Evolutionary conservation across 192 early-diverging fungal genomes (phyloP).

Genomic region (Coemansia sp.): DNA sequence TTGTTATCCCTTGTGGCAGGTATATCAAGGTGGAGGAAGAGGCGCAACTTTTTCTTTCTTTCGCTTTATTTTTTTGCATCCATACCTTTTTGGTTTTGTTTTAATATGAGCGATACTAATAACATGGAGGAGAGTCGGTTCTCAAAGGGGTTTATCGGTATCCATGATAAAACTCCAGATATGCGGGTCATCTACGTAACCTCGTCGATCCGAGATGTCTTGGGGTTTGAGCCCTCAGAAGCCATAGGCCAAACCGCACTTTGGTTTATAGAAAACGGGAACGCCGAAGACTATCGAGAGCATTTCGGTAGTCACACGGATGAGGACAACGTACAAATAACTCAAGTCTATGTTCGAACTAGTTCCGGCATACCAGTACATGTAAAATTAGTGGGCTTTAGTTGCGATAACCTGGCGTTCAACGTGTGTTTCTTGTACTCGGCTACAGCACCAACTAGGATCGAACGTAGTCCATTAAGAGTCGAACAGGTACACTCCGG

Average conservation of each 20-base stretch:
- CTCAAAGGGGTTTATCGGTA: conserved; percentile 28
- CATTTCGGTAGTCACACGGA: neutral
- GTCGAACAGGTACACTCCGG: neutral
- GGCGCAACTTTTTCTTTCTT: no score
- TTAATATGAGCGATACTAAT: neutral
- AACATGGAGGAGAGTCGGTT: neutral
- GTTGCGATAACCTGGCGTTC: conserved; percentile 26
- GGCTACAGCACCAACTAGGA: neutral
- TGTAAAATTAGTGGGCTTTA: conserved; percentile 26
- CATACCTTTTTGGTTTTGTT: neutral
- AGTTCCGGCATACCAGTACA: neutral
- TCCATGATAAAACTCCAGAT: conserved; percentile 40
- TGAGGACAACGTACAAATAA: conserved; percentile 10
- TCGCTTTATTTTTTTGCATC: neutral
- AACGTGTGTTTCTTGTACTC: conserved; percentile 17
- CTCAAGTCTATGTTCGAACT: neutral
- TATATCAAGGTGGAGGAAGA: no score
- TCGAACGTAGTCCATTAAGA: neutral
- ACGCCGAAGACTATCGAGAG: conserved; percentile 12
- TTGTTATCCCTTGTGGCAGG: no score
- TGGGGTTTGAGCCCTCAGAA: conserved; percentile 18
- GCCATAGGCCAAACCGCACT: conserved; percentile 9
- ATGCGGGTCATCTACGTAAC: conserved; percentile 44
- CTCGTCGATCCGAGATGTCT: conserved; percentile 14
- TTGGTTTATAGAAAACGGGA: conserved; percentile 10